Base-by-base conservation (phyloP, 495 filamentous ascomycete species). In the Hyaloscypha bicolor region DNA sequence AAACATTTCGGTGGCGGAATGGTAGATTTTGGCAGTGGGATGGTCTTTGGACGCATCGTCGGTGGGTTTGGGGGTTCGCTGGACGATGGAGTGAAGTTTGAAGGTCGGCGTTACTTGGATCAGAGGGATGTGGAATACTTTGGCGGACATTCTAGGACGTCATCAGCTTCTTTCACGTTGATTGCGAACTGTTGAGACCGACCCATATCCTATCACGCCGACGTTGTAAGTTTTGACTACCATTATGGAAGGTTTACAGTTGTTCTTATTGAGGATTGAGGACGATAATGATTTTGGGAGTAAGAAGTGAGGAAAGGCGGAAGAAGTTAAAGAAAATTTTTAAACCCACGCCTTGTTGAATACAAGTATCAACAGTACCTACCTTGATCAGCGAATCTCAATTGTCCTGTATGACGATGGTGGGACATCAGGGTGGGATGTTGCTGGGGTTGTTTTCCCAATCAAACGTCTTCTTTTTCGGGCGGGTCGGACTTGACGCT, bases 51-150 rank as follows among this genome's bases (percentile, higher is more conserved):
- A 79, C 8, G 87, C 86, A 79, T 88, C 78, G 79, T 92, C 76
- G 68, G 88, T 76, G 5, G 85, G 77, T 67, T 77, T 93, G 75
- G 86, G 86, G n/a, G 74, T 83, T 57, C 93, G 90, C 79, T 97
- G 93, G 45, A 95, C 87, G 69, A 97, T 86, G 63, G 90, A 87
- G 71, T 94, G 86, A 53, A 96, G 85, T 19, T 83, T 86, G 69
- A 95, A 81, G 39, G 85, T 79, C 30, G 90, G 81, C 1, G 88
- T 85, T 30, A 82, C 80, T 48, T 79, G 77, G 74, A 97, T 89
- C 78, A 95, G 91, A 65, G 93, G 93, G 76, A 97, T 94, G 79
- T 96, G 93, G 81, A 96, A 96, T 78, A 90, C 78, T 73, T 94
- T 94, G 70, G 93, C 92, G 53, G 93, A 94, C 78, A 94, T 80